These are phyloP conservation scores for Candida sakaeoensis DNA, from an alignment of 805 yeast species.

Conservation along the genomic window DNA sequence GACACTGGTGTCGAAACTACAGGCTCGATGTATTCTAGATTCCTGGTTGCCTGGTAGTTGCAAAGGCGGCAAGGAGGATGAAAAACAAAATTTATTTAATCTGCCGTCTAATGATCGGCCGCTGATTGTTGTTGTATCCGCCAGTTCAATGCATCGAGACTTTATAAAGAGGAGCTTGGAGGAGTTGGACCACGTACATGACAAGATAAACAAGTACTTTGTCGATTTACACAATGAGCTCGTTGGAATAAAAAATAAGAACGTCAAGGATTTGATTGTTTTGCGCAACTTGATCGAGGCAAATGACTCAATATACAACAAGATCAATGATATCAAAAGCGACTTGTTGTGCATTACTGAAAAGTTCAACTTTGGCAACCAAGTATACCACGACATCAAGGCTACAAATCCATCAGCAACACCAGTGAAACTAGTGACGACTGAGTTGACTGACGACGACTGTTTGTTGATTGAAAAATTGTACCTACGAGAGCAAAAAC, in stretches of 20 bases:
- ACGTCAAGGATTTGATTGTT: conserved; percentile 3
- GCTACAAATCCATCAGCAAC: too few relatives aligned
- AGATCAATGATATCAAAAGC: conserved; percentile 2
- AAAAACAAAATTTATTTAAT: conserved; percentile 1
- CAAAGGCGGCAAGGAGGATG: too few relatives aligned
- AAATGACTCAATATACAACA: conserved; percentile 8
- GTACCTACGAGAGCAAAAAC: too few relatives aligned
- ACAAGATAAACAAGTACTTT: conserved; percentile 5
- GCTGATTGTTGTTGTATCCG: not conserved
- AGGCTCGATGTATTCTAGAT: too few relatives aligned
- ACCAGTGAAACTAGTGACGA: too few relatives aligned
- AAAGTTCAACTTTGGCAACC: too few relatives aligned
- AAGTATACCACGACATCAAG: too few relatives aligned
- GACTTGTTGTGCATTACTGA: not conserved
- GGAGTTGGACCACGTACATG: conserved; percentile 11
- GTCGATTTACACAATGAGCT: conserved; percentile 3
- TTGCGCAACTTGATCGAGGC: not conserved
- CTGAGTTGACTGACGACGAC: too few relatives aligned
- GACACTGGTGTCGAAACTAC: conserved; percentile 9
- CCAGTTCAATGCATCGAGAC: not conserved
- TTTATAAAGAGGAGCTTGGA: conserved; percentile 4
- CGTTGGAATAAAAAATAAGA: conserved; percentile 4
- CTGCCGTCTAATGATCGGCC: not conserved
- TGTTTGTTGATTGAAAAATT: too few relatives aligned
- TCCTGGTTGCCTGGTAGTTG: too few relatives aligned